phyloP scores from a whole-genome alignment of 192 early-diverging fungal genomes.

The Podila minutissima region DNA sequence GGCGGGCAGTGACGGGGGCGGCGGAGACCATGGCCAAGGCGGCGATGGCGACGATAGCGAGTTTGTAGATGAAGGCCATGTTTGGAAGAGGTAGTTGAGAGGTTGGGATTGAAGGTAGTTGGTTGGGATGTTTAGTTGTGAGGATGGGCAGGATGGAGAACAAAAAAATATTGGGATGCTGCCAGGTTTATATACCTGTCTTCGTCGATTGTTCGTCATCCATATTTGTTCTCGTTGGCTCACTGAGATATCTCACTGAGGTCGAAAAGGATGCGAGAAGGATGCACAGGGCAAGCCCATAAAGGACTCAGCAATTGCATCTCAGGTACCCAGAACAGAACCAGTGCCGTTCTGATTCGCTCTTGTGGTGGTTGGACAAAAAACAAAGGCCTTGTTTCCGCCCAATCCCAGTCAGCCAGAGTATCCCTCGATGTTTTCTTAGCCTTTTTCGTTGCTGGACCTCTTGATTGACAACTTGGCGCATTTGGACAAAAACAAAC shows the following conservation, averaged over 20 bases:
- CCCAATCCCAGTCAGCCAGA: no score
- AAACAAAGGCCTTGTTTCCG: no score
- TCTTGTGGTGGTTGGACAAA: background rate
- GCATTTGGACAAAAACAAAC: no score
- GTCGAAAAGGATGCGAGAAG: no score
- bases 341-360: background rate
- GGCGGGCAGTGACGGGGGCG: constrained; percentile 9
- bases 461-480: no score
- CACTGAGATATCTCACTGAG: no score
- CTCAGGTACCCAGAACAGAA: background rate
- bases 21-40: constrained; percentile 33
- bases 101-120: background rate
- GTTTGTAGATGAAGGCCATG: constrained; percentile 45
- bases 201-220: background rate
- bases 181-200: background rate
- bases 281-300: no score
- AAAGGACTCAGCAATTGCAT: no score
- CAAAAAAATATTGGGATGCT: background rate
- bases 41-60: constrained; percentile 42
- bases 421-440: no score
- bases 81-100: constrained; percentile 3
- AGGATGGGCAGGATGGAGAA: constrained; percentile 7
- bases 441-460: no score
- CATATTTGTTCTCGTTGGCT: background rate
- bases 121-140: background rate